Evolutionary conservation across 148 eudicot genomes (phyloP).

Genomic region (Nyssa sinensis): DNA sequence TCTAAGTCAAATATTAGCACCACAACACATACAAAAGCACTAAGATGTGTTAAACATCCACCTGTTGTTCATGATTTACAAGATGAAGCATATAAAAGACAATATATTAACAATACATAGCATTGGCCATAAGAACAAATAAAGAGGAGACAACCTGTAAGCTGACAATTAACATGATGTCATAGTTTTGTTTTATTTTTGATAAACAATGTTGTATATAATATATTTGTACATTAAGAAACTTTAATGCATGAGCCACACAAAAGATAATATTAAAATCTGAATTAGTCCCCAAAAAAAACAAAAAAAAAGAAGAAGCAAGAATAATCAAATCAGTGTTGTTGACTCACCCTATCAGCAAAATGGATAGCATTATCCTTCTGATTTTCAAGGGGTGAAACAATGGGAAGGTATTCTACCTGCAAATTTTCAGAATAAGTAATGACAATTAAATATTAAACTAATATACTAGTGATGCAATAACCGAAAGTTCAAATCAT

Average conservation of each 20-base stretch:
- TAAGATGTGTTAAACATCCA: background rate
- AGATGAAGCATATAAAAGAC: background rate
- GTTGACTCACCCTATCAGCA: conserved; percentile 63
- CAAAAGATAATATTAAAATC: background rate
- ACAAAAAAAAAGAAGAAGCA: conserved; percentile 1
- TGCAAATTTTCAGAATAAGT: conserved; percentile 23
- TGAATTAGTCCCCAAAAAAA: background rate
- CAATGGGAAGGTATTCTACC: conserved; percentile 89
- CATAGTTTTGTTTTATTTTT: no score
- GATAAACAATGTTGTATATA: background rate
- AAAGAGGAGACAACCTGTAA: background rate
- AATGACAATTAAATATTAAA: background rate
- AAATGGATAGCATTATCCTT: conserved; percentile 60
- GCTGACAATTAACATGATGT: no score
- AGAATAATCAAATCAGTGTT: conserved; percentile 5
- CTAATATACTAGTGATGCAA: background rate
- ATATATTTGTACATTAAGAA: background rate
- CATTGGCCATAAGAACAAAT: background rate
- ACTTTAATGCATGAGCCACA: background rate
- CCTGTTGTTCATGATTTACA: background rate
- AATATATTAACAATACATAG: background rate
- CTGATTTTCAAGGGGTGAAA: conserved; percentile 53
- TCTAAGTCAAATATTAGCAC: background rate
- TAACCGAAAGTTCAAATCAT: background rate
- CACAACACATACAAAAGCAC: background rate